Percentiles rank a stretch among this genome's conserved stretches.
These are phyloP conservation scores for Sarocladiaceae sp. DNA, from an alignment of 2,329 filamentous ascomycete genomes.

Conservation along the genomic window DNA sequence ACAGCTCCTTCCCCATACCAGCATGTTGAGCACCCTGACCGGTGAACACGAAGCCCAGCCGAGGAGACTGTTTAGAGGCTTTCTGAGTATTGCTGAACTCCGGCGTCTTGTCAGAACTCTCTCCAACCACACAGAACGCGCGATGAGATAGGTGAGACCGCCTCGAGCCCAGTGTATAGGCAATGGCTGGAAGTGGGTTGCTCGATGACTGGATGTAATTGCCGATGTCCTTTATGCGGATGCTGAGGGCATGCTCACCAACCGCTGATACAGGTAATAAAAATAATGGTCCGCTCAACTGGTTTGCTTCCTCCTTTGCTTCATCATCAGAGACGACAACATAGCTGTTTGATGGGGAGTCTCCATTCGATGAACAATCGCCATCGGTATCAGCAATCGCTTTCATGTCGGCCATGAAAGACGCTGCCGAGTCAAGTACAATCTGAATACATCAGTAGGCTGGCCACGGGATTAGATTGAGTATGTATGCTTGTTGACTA, in stretches of 20 bases:
- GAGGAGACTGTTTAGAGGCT: neutral
- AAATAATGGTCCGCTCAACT: too few relatives aligned
- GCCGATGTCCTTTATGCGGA: constrained; percentile 1
- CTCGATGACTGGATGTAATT: neutral
- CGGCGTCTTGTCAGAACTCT: neutral
- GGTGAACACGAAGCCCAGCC: constrained; percentile 14
- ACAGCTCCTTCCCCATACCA: constrained; percentile 13
- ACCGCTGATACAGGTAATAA: neutral
- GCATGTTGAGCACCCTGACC: constrained; percentile 17
- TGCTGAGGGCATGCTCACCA: too few relatives aligned
- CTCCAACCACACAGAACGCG: constrained; percentile 5
- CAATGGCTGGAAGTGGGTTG: constrained; percentile 9
- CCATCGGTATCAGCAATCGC: too few relatives aligned
- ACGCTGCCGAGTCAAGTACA: neutral
- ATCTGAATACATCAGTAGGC: neutral
- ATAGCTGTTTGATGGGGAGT: too few relatives aligned
- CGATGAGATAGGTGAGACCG: neutral
- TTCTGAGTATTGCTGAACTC: neutral
- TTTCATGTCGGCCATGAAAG: too few relatives aligned
- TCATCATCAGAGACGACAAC: too few relatives aligned
- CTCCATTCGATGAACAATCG: too few relatives aligned
- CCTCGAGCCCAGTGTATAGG: neutral
- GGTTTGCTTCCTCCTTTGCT: too few relatives aligned
- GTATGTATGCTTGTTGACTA: neutral
- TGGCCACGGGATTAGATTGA: too few relatives aligned